phyloP scores from a whole-genome alignment of 768 basidiomycete species.

The Russula olivacea region DNA sequence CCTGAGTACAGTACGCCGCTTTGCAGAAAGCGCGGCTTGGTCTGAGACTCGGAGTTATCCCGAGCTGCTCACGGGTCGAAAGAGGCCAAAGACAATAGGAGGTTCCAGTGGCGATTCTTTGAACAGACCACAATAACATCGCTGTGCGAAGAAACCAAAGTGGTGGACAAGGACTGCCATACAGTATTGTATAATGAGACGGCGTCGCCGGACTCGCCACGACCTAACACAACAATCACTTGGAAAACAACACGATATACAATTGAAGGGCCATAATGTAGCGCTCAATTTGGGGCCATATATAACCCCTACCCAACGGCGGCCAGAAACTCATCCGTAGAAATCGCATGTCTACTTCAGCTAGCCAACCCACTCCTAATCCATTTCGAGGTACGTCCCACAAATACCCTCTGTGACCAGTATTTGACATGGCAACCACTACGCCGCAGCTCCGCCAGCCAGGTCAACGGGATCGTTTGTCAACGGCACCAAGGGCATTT shows the following conservation, averaged over 20 bases:
- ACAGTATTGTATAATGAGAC: background rate
- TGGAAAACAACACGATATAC: too few species aligned
- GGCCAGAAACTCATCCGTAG: background rate
- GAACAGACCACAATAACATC: too few species aligned
- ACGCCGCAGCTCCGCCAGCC: background rate
- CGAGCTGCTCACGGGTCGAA: too few species aligned
- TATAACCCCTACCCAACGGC: background rate
- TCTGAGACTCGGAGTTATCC: too few species aligned
- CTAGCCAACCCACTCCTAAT: background rate
- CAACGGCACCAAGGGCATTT: background rate
- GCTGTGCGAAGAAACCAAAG: too few species aligned
- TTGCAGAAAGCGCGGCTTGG: too few species aligned
- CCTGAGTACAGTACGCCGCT: too few species aligned
- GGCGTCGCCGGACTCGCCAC: too few species aligned
- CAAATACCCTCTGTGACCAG: background rate
- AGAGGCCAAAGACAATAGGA: too few species aligned
- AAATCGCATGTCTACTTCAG: background rate
- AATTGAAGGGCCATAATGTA: too few species aligned
- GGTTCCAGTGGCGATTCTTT: too few species aligned
- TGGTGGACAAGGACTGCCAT: too few species aligned
- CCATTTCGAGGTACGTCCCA: background rate
- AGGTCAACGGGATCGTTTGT: background rate
- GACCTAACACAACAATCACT: background rate
- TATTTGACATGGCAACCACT: background rate
- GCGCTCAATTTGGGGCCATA: background rate